Evolutionary conservation across 2,329 filamentous ascomycete species (phyloP), one percentile per base, ranked within the genome.

Genomic region (Dactylellina cionopaga): DNA sequence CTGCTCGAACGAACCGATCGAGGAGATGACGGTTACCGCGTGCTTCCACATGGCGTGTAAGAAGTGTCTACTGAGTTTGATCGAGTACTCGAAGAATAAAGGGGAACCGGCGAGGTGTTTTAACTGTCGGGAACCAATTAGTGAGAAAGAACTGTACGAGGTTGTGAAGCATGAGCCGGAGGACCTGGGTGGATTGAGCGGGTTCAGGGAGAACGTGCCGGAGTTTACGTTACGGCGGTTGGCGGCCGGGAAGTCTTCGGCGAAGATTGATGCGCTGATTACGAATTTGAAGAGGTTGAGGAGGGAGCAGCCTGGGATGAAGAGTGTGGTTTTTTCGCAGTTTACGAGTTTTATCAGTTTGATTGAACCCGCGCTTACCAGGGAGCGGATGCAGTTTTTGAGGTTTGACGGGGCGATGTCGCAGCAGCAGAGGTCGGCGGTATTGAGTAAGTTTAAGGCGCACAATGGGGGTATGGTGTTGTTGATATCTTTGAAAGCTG

Each of bases 21-120:
- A 92, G 39, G 90, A 97, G 59, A 94, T 96, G 78, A 90, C 91
- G 0, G 95, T 99, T 1, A 98, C 95, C 0, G 92, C 92, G 0
- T 99, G 95, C 81, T 99, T 95, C 92, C 95, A 99, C 80, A 96
- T 92, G 31, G 93, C 95, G 0, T 99, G 95, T 83, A 96, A 95
- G 81, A 90, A 91, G 74, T 99, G 95, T 77, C 82, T 98, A n/a
- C 83, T 96, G 1, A 89, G 92, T 76, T 96, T 92, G 76, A 96
- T 99, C 78, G 88, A 90, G 10, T 60, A 64, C 37, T 43, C 59
- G 3, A 65, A 72, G 22, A 77, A 90, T 96, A 79, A 89, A 85
- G 3, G 89, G 43, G 86, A 91, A 52, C 80, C 90, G 0, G 90
- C 95, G 0, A 87, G 89, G 7, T 99, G 95, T 80, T 96, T 96